These are phyloP conservation scores for Suhomyces xylopsoci DNA, from an alignment of 805 yeast species.

Conservation along the genomic window DNA sequence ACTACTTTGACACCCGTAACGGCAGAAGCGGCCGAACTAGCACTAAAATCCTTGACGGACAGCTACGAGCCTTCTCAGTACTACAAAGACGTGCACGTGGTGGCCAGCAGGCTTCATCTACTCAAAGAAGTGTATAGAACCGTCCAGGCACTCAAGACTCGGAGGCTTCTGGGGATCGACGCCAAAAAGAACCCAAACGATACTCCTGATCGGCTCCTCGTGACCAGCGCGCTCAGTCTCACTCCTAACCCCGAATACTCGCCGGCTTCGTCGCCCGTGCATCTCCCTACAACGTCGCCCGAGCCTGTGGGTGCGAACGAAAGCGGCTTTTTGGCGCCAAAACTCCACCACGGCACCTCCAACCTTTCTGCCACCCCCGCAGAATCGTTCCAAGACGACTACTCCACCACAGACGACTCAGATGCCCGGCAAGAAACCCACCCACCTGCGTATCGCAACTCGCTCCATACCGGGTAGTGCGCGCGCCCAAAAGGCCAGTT, in stretches of 20 bases:
- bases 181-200: not conserved
- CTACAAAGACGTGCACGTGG: conserved; percentile 16
- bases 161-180: conserved; percentile 6
- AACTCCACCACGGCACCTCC: not conserved
- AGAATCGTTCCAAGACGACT: not conserved
- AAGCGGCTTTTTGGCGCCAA: not conserved
- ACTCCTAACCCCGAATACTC: not conserved
- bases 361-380: not conserved
- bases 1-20: not conserved
- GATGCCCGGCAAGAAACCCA: not conserved
- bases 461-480: conserved; percentile 1
- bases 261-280: not conserved
- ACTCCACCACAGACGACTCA: not conserved
- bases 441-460: not conserved
- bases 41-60: not conserved
- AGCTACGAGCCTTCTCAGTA: not conserved
- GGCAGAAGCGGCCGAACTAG: not conserved
- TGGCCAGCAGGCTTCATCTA: conserved; percentile 25
- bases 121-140: conserved; percentile 27
- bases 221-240: not conserved
- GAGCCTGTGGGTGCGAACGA: not conserved
- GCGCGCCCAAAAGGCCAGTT: not conserved
- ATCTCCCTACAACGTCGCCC: not conserved
- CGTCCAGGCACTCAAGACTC: conserved; percentile 20
- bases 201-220: not conserved